A percentile compares a stretch with the other conserved stretches of the same genome.
phyloP scores from a whole-genome alignment of 345 rosid species.

The Citrus cavaleriei region DNA sequence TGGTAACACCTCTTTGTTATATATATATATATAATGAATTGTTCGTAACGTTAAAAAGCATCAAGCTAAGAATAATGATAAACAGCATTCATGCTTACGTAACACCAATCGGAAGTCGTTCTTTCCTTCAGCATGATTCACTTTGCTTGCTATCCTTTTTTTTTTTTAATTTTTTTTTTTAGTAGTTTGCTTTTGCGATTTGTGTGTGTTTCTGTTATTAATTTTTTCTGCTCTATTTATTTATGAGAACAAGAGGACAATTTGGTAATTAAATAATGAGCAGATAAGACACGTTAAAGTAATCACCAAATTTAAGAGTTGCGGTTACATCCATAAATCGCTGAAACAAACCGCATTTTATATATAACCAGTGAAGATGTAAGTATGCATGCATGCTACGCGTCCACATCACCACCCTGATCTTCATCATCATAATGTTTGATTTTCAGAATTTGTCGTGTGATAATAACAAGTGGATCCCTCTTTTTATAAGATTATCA shows the following conservation, averaged over 20 bases:
- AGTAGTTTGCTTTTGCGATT: not conserved
- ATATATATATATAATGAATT: not conserved
- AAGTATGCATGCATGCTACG: not conserved
- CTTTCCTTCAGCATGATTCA: not conserved
- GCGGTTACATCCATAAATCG: not conserved
- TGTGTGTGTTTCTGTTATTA: not conserved
- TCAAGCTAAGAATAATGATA: not conserved
- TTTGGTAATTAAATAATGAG: not conserved
- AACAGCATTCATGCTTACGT: not conserved
- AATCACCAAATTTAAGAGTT: not conserved
- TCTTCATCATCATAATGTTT: not conserved
- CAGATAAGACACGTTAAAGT: not conserved
- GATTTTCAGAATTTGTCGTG: not conserved
- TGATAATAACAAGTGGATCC: not conserved
- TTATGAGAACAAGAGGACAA: not conserved
- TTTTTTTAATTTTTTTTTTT: too few species aligned
- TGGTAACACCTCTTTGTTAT: too few species aligned
- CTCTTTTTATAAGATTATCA: too few species aligned
- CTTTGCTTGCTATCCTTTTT: too few species aligned
- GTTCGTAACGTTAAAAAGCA: not conserved
- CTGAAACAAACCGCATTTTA: not conserved
- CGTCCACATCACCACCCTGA: not conserved
- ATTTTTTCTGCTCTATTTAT: not conserved
- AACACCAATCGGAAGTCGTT: not conserved
- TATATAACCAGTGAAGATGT: not conserved